phyloP scores from a whole-genome alignment of 305 asterid species.

The Solanum hybrid region DNA sequence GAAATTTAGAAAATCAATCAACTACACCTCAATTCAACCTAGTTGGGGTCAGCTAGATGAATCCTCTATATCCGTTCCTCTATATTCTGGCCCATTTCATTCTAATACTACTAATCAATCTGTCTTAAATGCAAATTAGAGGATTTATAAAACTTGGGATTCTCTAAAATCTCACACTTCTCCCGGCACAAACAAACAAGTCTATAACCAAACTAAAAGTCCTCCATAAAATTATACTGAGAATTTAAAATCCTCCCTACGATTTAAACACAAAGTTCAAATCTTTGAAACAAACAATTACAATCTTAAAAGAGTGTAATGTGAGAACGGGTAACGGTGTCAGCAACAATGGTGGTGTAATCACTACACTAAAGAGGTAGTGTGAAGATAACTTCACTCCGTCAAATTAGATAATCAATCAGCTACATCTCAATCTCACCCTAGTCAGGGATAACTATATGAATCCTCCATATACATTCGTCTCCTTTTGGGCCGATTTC shows the following conservation, averaged over 20 bases:
- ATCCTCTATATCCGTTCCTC: neutral
- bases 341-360: conserved; percentile 90
- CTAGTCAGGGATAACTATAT: neutral
- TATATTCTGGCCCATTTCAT: neutral
- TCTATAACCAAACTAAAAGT: neutral
- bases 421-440: neutral
- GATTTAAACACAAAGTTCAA: neutral
- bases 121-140: neutral
- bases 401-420: neutral
- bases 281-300: neutral
- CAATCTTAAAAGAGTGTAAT: conserved; percentile 14
- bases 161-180: neutral
- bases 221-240: neutral
- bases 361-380: conserved; percentile 87
- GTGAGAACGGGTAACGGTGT: conserved; percentile 76
- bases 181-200: neutral
- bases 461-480: neutral
- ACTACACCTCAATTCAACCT: neutral
- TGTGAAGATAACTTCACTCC: neutral
- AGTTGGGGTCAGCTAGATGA: neutral
- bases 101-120: neutral
- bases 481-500: neutral
- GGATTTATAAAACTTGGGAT: neutral
- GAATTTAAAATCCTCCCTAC: neutral
- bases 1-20: neutral